Conservation (phyloP, 2,329 filamentous ascomycete species). For the Paradendryphiella salina region DNA sequence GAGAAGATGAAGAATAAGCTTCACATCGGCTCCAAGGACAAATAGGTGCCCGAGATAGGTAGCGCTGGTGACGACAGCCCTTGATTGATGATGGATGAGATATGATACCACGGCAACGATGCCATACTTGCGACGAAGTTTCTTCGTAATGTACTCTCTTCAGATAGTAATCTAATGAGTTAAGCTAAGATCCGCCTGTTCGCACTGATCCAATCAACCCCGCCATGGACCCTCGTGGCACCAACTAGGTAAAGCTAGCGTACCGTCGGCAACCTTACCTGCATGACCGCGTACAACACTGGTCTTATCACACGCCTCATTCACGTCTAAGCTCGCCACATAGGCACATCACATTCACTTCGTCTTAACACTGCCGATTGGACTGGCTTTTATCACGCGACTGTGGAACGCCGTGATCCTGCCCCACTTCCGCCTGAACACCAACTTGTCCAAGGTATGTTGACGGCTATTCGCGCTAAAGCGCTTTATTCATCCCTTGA, state of each 20-base stretch:
- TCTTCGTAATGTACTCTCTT: slow-evolving; percentile 8
- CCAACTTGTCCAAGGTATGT: slow-evolving; percentile 7
- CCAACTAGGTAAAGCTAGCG: slow-evolving; percentile 25
- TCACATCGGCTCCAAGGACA: slow-evolving; percentile 53
- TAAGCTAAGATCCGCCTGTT: slow-evolving; percentile 1
- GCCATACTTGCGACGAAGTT: slow-evolving; percentile 7
- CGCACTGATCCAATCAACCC: slow-evolving; percentile 23
- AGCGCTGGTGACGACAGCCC: background rate
- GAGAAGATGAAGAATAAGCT: slow-evolving; percentile 72
- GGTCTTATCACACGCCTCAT: slow-evolving; percentile 29
- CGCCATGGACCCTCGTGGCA: slow-evolving; percentile 20
- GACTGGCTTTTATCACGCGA: slow-evolving; percentile 6
- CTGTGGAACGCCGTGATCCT: background rate
- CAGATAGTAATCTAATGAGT: slow-evolving; percentile 6
- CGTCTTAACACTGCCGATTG: background rate
- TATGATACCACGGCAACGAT: slow-evolving; percentile 30
- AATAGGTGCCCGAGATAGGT: slow-evolving; percentile 16
- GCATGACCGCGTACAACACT: slow-evolving; percentile 18
- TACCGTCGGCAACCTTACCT: slow-evolving; percentile 12
- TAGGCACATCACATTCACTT: slow-evolving; percentile 8
- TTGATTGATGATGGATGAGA: slow-evolving; percentile 15
- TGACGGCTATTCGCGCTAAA: slow-evolving; percentile 2
- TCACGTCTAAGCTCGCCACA: slow-evolving; percentile 10
- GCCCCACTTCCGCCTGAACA: background rate
- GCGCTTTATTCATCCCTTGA: background rate